Evolutionary conservation across 345 rosid species (phyloP), one percentile per base, ranked within the genome.

Genomic region (Aquilaria sinensis): DNA sequence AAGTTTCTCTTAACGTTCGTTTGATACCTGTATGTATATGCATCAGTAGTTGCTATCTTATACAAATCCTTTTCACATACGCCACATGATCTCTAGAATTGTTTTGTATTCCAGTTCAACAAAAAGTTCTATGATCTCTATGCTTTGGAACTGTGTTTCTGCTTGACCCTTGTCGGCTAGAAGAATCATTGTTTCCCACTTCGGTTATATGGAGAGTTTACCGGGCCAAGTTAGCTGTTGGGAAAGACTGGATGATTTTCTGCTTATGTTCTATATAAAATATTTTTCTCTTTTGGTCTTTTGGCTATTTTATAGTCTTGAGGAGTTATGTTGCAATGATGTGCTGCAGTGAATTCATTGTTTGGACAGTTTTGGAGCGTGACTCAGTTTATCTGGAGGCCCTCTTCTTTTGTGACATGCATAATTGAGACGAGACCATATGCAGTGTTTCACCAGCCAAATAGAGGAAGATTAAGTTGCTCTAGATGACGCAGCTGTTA

Each of bases 381-480:
- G 75, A 65, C 57, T 74, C 73, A 72, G 67, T 65, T 49, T 61
- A 71, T 64, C 72, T 58, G 74, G 69, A 70, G 69, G 72, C 72
- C 66, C 53, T 58, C 72, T 76, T 67, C 61, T 63, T 77, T 72
- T 60, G 62, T 65, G 43, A 32, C 31, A 67, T 68, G 64, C 68
- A 62, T 64, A 69, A 57, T 70, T 66, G 62, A 60, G 71, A 37
- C 7, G 43, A 37, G 43, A 37, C 43, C 61, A 71, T 63, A 68
- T 68, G 50, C 45, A 57, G 62, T 68, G 73, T 75, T 70, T 76
- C 55, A 41, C 77, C 76, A 55, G 68, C 61, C 71, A 61, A 66
- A 67, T 58, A 33, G 74, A 60, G 73, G 66, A 53, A 62, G 60
- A 64, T 66, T 55, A 47, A n/a, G 67, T 66, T 55, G 60, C 71